A percentile compares a stretch with the other conserved stretches of the same genome.
phyloP scores from a whole-genome alignment of 2,329 filamentous ascomycete species.

The Aspergillus unguis region DNA sequence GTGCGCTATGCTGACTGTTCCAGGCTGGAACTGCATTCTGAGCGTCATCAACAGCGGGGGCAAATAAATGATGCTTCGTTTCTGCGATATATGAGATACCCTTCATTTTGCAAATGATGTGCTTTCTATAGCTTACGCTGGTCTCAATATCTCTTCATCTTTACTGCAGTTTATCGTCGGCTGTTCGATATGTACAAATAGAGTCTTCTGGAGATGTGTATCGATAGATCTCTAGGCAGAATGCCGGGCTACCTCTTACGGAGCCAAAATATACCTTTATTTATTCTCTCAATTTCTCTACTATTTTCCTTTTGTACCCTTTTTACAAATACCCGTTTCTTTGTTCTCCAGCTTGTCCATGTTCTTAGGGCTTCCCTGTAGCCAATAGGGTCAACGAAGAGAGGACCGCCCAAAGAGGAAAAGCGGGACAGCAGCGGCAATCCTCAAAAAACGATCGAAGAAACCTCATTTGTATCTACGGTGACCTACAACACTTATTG shows the following conservation, averaged over 20 bases:
- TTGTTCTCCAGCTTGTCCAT: conserved; percentile 5
- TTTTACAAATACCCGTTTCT: background rate
- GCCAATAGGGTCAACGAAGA: conserved; percentile 19
- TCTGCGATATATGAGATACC: conserved; percentile 31
- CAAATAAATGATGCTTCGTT: conserved; percentile 20
- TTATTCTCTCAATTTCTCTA: background rate
- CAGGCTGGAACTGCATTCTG: conserved; percentile 59
- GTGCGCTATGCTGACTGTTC: conserved; percentile 15
- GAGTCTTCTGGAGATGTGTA: background rate
- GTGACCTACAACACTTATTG: conserved; percentile 14
- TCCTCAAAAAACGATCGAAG: conserved; percentile 29
- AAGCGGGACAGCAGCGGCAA: conserved; percentile 22
- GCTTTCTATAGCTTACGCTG: conserved; percentile 10
- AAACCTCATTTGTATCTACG: conserved; percentile 29
- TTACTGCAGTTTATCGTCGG: background rate
- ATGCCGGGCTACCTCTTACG: background rate
- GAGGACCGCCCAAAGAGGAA: conserved; percentile 24
- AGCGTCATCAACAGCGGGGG: conserved; percentile 54
- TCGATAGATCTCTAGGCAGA: conserved; percentile 6
- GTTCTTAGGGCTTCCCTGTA: conserved; percentile 15
- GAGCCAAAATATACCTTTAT: background rate
- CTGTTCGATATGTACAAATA: background rate
- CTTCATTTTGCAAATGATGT: conserved; percentile 15
- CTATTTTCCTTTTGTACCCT: background rate
- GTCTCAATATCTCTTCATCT: background rate